Conservation (phyloP, 495 filamentous ascomycete species). For the Pyrenula aspistea region DNA sequence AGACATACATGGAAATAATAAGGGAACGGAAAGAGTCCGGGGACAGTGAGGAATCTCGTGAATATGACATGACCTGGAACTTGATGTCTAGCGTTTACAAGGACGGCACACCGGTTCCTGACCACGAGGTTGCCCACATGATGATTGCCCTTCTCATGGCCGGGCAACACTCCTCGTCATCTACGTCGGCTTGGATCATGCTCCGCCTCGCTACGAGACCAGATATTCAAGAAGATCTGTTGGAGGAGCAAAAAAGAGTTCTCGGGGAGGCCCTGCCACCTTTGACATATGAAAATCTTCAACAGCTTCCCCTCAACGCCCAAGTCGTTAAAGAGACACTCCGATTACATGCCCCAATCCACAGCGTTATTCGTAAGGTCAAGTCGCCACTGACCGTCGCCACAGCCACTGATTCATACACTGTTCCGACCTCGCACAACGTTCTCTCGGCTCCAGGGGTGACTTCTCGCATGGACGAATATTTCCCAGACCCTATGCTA, state of each 20-base stretch:
- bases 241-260: slow-evolving; percentile 39
- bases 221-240: slow-evolving; percentile 44
- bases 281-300: slow-evolving; percentile 42
- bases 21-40: slow-evolving; percentile 33
- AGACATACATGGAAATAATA: slow-evolving; percentile 50
- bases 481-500: slow-evolving; percentile 30
- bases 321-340: slow-evolving; percentile 52
- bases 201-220: slow-evolving; percentile 43
- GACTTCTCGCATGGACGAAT: slow-evolving; percentile 27
- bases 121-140: slow-evolving; percentile 52
- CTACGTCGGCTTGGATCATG: slow-evolving; percentile 49
- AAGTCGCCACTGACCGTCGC: slow-evolving; percentile 44
- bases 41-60: slow-evolving; percentile 30
- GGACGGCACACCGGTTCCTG: slow-evolving; percentile 45
- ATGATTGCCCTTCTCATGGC: slow-evolving; percentile 60
- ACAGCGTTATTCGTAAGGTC: slow-evolving; percentile 49
- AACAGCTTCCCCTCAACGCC: slow-evolving; percentile 40
- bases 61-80: slow-evolving; percentile 58
- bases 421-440: slow-evolving; percentile 35
- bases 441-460: slow-evolving; percentile 38
- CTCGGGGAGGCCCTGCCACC: slow-evolving; percentile 37
- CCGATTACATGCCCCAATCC: slow-evolving; percentile 52
- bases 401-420: slow-evolving; percentile 23
- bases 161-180: slow-evolving; percentile 49
- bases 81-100: slow-evolving; percentile 49